Conservation (phyloP, 2,329 filamentous ascomycete species). For the Zasmidium cellare region DNA sequence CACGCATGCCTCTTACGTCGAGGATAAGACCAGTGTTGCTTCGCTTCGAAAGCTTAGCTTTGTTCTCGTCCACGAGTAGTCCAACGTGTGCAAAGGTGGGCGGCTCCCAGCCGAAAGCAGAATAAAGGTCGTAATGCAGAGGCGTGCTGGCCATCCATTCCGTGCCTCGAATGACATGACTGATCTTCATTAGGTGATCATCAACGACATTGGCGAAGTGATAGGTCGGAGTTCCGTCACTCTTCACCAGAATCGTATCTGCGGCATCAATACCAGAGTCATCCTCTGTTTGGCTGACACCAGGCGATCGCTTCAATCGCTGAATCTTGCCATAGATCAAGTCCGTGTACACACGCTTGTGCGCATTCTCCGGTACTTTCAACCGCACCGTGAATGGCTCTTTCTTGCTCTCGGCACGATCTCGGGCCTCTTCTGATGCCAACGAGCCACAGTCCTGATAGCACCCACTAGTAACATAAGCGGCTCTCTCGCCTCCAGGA, state of each 20-base stretch:
- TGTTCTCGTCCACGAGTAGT: constrained; percentile 47
- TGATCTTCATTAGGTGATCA: constrained; percentile 92
- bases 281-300: constrained; percentile 26
- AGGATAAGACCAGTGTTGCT: constrained; percentile 52
- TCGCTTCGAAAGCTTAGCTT: constrained; percentile 71
- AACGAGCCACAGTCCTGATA: constrained; percentile 74
- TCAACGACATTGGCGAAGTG: constrained; percentile 97
- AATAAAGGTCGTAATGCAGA: constrained; percentile 63
- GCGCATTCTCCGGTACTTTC: constrained; percentile 61
- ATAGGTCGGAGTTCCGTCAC: constrained; percentile 90
- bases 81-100: constrained; percentile 52
- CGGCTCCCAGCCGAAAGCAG: constrained; percentile 51
- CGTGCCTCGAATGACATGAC: constrained; percentile 89
- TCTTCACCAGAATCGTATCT: constrained; percentile 88
- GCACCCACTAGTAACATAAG: constrained; percentile 63
- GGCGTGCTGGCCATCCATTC: constrained; percentile 98
- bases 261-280: constrained; percentile 57
- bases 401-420: constrained; percentile 62
- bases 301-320: constrained; percentile 34
- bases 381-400: constrained; percentile 78
- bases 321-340: constrained; percentile 73
- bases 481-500: constrained; percentile 58
- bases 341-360: constrained; percentile 64
- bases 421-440: constrained; percentile 65
- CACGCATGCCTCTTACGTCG: constrained; percentile 59